These are phyloP conservation scores for Arachnopeziza araneosa DNA, from an alignment of 2,329 filamentous ascomycete genomes.

Conservation along the genomic window DNA sequence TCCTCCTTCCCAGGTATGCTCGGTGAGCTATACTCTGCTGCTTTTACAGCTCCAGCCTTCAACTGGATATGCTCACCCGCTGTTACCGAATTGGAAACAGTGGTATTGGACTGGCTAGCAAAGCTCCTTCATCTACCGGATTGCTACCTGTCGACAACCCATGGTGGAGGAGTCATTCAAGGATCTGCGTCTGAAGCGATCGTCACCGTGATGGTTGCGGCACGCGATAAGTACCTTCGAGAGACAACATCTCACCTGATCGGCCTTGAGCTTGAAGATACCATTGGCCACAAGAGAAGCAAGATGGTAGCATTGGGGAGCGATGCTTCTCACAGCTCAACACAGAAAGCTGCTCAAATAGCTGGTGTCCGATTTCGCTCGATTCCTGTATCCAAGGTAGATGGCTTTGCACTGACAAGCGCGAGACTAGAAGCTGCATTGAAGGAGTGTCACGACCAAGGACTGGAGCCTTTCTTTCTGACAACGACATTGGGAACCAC, in stretches of 20 bases:
- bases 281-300: slow-evolving; percentile 58
- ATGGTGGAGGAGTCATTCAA: slow-evolving; percentile 89
- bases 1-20: slow-evolving; percentile 80
- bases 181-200: slow-evolving; percentile 85
- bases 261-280: slow-evolving; percentile 61
- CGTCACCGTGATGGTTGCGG: slow-evolving; percentile 80
- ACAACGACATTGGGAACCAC: slow-evolving; percentile 83
- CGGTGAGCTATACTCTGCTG: slow-evolving; percentile 85
- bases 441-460: slow-evolving; percentile 58
- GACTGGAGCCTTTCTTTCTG: slow-evolving; percentile 80
- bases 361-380: slow-evolving; percentile 76
- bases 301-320: slow-evolving; percentile 76
- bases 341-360: slow-evolving; percentile 81
- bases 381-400: slow-evolving; percentile 55
- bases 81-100: slow-evolving; percentile 87
- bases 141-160: slow-evolving; percentile 66
- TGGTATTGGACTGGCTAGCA: slow-evolving; percentile 88
- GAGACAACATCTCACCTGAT: slow-evolving; percentile 48
- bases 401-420: slow-evolving; percentile 68
- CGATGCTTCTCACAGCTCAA: slow-evolving; percentile 74
- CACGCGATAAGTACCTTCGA: slow-evolving; percentile 71
- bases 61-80: slow-evolving; percentile 96
- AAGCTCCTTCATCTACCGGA: slow-evolving; percentile 67
- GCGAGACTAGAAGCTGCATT: slow-evolving; percentile 55
- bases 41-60: slow-evolving; percentile 86